A percentile compares a stretch with the other conserved stretches of the same genome.
Evolutionary conservation across 768 basidiomycete genomes (phyloP).

Genomic region (Amanita brunnescens): DNA sequence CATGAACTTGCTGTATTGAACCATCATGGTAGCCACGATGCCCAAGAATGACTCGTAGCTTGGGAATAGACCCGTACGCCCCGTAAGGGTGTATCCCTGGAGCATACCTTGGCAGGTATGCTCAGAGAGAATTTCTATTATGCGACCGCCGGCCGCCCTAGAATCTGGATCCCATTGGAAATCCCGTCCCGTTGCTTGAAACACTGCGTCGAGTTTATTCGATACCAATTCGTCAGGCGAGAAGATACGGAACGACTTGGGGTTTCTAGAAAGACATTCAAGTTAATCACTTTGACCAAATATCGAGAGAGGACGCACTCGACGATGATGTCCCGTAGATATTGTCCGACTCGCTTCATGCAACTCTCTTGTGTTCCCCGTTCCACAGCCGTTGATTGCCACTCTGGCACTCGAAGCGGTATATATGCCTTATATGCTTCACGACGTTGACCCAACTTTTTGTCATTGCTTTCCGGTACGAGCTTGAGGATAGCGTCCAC

Average conservation of each 20-base stretch:
- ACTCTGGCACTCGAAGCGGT: conserved; percentile 58
- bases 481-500: conserved; percentile 46
- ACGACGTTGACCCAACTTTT: conserved; percentile 61
- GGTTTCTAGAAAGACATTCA: conserved; percentile 42
- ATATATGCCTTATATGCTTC: conserved; percentile 57
- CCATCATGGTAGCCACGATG: conserved; percentile 86
- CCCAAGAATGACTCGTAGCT: conserved; percentile 90
- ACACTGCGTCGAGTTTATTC: conserved; percentile 80
- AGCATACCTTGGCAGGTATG: conserved; percentile 88
- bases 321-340: conserved; percentile 47
- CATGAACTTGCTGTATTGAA: conserved; percentile 80
- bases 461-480: conserved; percentile 43
- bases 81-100: conserved; percentile 89
- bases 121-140: conserved; percentile 84
- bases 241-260: conserved; percentile 76
- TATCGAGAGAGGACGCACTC: conserved; percentile 26
- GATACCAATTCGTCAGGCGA: conserved; percentile 84
- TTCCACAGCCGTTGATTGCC: conserved; percentile 44
- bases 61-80: conserved; percentile 78
- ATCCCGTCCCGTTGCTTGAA: conserved; percentile 60
- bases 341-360: conserved; percentile 62
- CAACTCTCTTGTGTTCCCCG: conserved; percentile 60
- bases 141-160: conserved; percentile 67
- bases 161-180: conserved; percentile 78
- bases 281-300: conserved; percentile 13